These are phyloP conservation scores for Yamadazyma buinensis DNA, from an alignment of 1,139 yeast genomes.

Conservation along the genomic window DNA sequence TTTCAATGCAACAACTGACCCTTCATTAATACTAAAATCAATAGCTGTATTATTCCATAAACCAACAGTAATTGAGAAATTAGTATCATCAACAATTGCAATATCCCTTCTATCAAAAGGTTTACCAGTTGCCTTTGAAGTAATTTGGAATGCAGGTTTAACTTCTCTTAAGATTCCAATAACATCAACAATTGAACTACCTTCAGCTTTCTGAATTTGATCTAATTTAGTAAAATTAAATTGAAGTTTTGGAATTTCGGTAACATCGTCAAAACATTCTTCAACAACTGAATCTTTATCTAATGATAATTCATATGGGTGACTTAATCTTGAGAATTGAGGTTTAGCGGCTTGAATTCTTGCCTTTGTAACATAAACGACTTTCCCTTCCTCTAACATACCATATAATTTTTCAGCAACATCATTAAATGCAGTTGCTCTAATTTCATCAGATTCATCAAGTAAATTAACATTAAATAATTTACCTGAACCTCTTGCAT, in stretches of 20 bases:
- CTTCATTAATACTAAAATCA: conserved; percentile 69
- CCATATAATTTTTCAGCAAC: conserved; percentile 76
- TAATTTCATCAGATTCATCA: conserved; percentile 94
- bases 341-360: conserved; percentile 82
- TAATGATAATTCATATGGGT: conserved; percentile 83
- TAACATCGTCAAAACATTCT: conserved; percentile 60
- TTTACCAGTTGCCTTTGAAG: conserved; percentile 90
- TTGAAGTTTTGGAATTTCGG: conserved; percentile 70
- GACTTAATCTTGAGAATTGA: conserved; percentile 77
- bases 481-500: conserved; percentile 85
- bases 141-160: conserved; percentile 69
- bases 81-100: conserved; percentile 79
- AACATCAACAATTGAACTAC: conserved; percentile 75
- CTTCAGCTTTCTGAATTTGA: conserved; percentile 62
- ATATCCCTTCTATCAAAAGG: conserved; percentile 91
- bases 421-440: conserved; percentile 93
- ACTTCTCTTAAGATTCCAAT: conserved; percentile 82
- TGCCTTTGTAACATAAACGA: conserved; percentile 79
- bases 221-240: conserved; percentile 73
- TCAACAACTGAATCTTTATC: conserved; percentile 77
- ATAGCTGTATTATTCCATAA: conserved; percentile 88
- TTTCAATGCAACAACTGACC: conserved; percentile 87
- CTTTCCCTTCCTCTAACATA: conserved; percentile 81
- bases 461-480: conserved; percentile 82
- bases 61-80: conserved; percentile 72